Conservation (phyloP, 2,329 filamentous ascomycete species). For the Graphium sp. region DNA sequence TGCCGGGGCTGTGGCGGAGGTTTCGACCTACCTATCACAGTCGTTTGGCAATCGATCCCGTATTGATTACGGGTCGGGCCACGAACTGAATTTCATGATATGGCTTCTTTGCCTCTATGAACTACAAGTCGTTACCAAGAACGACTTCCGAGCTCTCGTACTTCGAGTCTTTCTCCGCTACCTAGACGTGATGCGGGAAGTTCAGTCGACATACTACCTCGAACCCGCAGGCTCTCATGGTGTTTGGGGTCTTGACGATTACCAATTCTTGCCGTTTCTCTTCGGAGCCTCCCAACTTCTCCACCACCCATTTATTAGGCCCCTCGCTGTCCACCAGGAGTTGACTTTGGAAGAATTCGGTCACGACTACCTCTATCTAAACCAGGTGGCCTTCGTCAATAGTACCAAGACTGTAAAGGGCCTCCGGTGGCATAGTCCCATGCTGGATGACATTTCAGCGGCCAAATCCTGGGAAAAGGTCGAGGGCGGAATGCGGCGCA, state of each 20-base stretch:
- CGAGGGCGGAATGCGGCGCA: constrained; percentile 85
- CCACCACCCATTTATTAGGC: constrained; percentile 67
- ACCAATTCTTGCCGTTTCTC: constrained; percentile 90
- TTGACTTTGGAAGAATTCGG: constrained; percentile 76
- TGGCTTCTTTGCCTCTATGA: constrained; percentile 93
- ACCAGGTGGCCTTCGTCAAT: constrained; percentile 88
- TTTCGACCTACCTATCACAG: constrained; percentile 64
- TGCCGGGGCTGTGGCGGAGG: constrained; percentile 44
- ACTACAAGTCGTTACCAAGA: constrained; percentile 42
- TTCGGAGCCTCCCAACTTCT: constrained; percentile 85
- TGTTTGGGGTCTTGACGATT: constrained; percentile 95
- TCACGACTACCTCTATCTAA: constrained; percentile 73
- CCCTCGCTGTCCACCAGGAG: constrained; percentile 70
- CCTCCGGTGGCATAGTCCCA: constrained; percentile 88
- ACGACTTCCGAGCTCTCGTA: constrained; percentile 58
- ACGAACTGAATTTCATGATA: constrained; percentile 92
- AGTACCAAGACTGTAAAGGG: constrained; percentile 92
- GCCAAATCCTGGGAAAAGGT: constrained; percentile 86
- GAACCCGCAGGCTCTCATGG: constrained; percentile 94
- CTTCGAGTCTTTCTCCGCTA: constrained; percentile 71
- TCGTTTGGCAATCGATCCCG: constrained; percentile 73
- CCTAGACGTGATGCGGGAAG: constrained; percentile 66
- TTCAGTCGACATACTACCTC: constrained; percentile 89
- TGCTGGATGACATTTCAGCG: constrained; percentile 93
- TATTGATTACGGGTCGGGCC: constrained; percentile 93